Conservation (phyloP, 768 basidiomycete species). For the Sarcomyxa edulis region DNA sequence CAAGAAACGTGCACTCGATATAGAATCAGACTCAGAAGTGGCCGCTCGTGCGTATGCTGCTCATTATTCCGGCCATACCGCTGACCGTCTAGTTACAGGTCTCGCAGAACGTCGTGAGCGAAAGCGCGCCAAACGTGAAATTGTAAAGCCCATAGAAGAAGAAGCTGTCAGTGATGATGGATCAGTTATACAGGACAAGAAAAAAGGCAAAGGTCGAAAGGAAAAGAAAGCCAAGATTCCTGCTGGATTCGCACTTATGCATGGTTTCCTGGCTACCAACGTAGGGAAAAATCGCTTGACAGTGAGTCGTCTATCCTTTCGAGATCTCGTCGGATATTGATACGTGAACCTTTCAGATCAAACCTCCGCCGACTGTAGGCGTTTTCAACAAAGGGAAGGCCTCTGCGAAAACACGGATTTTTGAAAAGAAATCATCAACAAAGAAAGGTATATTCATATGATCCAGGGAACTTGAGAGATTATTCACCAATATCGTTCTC, state of each 20-base stretch:
- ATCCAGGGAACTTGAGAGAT: neutral
- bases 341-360: neutral
- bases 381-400: constrained; percentile 66
- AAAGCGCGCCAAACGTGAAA: constrained; percentile 52
- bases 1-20: constrained; percentile 10
- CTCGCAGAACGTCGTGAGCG: constrained; percentile 60
- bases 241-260: constrained; percentile 58
- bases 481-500: neutral
- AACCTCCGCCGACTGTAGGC: constrained; percentile 32
- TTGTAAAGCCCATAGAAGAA: constrained; percentile 34
- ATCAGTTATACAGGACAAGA: constrained; percentile 6
- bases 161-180: constrained; percentile 14
- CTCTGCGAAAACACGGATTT: constrained; percentile 35
- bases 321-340: too few species aligned
- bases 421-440: constrained; percentile 10
- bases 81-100: constrained; percentile 32
- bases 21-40: constrained; percentile 27
- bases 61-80: neutral
- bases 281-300: constrained; percentile 60
- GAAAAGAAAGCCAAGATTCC: constrained; percentile 30
- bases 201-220: constrained; percentile 18
- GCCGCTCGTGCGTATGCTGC: constrained; percentile 24
- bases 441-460: constrained; percentile 19
- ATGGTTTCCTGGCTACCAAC: constrained; percentile 59
- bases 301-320: constrained; percentile 25